Conservation (phyloP, 805 yeast species). For the Cyberlindnera petersonii region DNA sequence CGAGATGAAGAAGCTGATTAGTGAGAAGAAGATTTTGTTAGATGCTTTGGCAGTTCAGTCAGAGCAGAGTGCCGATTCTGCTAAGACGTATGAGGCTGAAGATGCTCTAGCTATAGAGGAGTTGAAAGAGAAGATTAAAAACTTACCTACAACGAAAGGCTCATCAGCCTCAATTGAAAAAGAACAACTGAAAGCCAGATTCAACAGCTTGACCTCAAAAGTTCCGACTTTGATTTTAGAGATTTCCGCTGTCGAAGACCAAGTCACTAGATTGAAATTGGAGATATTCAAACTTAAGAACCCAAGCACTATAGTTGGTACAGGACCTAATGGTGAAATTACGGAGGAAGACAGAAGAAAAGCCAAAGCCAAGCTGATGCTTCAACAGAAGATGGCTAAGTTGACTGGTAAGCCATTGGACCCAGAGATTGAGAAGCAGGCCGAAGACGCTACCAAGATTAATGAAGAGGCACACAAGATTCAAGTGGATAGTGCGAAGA, state of each 20-base stretch:
- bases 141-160: constrained; percentile 39
- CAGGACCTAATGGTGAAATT: constrained; percentile 82
- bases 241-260: constrained; percentile 58
- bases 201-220: constrained; percentile 26
- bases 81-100: constrained; percentile 42
- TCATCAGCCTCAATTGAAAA: constrained; percentile 6
- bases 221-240: constrained; percentile 65
- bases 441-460: constrained; percentile 34
- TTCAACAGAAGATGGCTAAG: constrained; percentile 87
- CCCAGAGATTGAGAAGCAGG: constrained; percentile 32
- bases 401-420: constrained; percentile 72
- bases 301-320: constrained; percentile 70
- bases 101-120: constrained; percentile 39
- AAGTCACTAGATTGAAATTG: constrained; percentile 61
- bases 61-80: constrained; percentile 35
- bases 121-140: constrained; percentile 43
- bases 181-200: constrained; percentile 34
- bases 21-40: constrained; percentile 71
- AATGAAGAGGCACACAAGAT: constrained; percentile 49
- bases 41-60: constrained; percentile 38
- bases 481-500: constrained; percentile 49
- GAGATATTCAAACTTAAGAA: constrained; percentile 59
- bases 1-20: constrained; percentile 61
- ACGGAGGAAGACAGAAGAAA: constrained; percentile 79
- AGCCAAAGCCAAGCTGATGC: constrained; percentile 70